phyloP scores from a whole-genome alignment of 225 moss, liverwort and hornwort species.

The Marchantia paleacea region DNA sequence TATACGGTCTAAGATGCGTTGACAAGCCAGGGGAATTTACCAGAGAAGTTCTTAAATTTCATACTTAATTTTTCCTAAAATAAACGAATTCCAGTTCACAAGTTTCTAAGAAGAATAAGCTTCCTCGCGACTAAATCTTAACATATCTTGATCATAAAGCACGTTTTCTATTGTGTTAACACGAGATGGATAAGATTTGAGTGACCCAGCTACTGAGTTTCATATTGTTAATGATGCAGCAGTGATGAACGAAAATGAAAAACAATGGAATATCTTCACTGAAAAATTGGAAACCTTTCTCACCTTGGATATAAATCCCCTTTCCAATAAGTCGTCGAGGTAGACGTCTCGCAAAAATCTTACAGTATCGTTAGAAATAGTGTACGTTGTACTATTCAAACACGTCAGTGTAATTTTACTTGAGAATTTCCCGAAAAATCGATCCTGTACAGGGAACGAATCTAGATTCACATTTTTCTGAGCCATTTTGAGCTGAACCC shows the following conservation, averaged over 20 bases:
- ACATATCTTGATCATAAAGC: too few relatives aligned
- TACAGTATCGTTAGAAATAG: slow-evolving; percentile 18
- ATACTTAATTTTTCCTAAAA: too few relatives aligned
- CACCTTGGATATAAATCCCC: slow-evolving; percentile 45
- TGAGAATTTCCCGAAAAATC: slow-evolving; percentile 43
- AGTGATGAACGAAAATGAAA: background rate
- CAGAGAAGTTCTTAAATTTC: too few relatives aligned
- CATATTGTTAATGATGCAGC: background rate
- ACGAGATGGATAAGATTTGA: slow-evolving; percentile 4
- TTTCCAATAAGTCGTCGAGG: slow-evolving; percentile 45
- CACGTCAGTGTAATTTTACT: slow-evolving; percentile 41
- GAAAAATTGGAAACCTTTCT: background rate
- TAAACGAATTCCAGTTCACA: too few relatives aligned
- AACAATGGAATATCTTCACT: background rate
- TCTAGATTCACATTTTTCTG: slow-evolving; percentile 25
- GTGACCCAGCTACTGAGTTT: background rate
- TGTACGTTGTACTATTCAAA: background rate
- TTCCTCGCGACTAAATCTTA: too few relatives aligned
- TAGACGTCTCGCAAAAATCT: slow-evolving; percentile 44
- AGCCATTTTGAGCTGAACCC: slow-evolving; percentile 26
- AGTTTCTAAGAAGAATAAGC: too few relatives aligned
- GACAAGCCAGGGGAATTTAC: too few relatives aligned
- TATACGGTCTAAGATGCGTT: too few relatives aligned
- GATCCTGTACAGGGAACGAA: slow-evolving; percentile 30
- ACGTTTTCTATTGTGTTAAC: background rate